A percentile compares a stretch with the other conserved stretches of the same genome.
These are phyloP conservation scores for Beta corolliflora DNA, from an alignment of 179 eudicot species.

Conservation along the genomic window DNA sequence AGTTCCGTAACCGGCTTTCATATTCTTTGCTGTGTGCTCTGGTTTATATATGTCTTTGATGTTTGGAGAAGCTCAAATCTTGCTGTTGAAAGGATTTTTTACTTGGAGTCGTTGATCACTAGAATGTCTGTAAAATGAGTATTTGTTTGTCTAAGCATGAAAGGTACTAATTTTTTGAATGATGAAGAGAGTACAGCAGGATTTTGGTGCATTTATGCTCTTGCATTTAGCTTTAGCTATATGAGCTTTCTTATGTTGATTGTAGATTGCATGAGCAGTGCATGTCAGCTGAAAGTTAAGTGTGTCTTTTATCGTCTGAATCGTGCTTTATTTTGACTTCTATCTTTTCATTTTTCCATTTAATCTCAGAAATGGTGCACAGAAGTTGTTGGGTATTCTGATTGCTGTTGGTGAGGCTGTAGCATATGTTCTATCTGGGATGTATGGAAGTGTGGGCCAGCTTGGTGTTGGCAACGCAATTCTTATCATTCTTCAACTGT, in stretches of 20 bases:
- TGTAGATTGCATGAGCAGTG: background rate
- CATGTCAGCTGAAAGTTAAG: background rate
- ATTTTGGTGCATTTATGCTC: background rate
- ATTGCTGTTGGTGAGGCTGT: constrained; percentile 90
- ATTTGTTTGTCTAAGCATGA: background rate
- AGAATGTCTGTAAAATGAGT: background rate
- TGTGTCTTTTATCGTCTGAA: background rate
- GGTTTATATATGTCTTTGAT: background rate
- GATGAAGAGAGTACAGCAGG: background rate
- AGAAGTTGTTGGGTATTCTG: constrained; percentile 76
- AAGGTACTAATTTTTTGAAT: background rate
- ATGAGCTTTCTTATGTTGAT: background rate
- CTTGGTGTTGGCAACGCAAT: constrained; percentile 83
- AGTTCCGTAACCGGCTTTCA: constrained; percentile 21
- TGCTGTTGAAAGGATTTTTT: too few species aligned
- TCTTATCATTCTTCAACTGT: constrained; percentile 74
- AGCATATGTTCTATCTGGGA: constrained; percentile 86
- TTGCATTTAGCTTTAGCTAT: background rate
- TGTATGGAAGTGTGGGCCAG: constrained; percentile 83
- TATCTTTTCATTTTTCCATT: background rate
- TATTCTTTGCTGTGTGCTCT: background rate
- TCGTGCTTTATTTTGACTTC: background rate
- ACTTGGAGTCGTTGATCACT: background rate
- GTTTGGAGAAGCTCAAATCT: background rate
- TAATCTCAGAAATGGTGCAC: constrained; percentile 65